Percentiles rank a stretch among this genome's conserved stretches.
phyloP scores from a whole-genome alignment of 2,329 filamentous ascomycete genomes.

The Cercospora sesami region DNA sequence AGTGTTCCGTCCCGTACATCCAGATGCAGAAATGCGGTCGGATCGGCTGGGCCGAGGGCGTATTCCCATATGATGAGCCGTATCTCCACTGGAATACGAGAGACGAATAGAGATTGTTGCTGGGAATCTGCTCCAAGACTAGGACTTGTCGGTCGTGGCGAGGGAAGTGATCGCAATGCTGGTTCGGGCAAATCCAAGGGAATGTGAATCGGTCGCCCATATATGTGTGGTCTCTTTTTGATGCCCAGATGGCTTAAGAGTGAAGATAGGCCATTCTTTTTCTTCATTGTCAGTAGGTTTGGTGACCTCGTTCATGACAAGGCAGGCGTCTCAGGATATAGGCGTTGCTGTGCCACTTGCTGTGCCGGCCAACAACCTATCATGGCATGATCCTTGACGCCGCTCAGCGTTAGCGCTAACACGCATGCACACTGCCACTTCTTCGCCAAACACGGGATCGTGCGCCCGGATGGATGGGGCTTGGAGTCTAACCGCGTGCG shows the following conservation, averaged over 20 bases:
- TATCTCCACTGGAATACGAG: background rate
- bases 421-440: background rate
- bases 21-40: background rate
- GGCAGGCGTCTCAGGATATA: background rate
- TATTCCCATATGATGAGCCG: background rate
- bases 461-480: background rate
- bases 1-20: background rate
- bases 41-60: background rate
- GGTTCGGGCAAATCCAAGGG: background rate
- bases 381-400: background rate
- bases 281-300: background rate
- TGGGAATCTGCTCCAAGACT: background rate
- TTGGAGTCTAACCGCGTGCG: too few species aligned
- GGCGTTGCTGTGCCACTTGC: background rate
- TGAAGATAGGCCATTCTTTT: background rate
- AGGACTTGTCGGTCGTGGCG: background rate
- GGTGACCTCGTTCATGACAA: background rate
- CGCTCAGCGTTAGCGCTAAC: background rate
- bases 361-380: background rate
- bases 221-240: background rate
- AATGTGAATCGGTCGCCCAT: too few species aligned
- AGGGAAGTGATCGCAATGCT: background rate
- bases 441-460: background rate
- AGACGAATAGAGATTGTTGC: background rate
- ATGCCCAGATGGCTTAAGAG: background rate